phyloP scores from a whole-genome alignment of 2,329 filamentous ascomycete genomes.

The Fusarium brevicatenulatum region DNA sequence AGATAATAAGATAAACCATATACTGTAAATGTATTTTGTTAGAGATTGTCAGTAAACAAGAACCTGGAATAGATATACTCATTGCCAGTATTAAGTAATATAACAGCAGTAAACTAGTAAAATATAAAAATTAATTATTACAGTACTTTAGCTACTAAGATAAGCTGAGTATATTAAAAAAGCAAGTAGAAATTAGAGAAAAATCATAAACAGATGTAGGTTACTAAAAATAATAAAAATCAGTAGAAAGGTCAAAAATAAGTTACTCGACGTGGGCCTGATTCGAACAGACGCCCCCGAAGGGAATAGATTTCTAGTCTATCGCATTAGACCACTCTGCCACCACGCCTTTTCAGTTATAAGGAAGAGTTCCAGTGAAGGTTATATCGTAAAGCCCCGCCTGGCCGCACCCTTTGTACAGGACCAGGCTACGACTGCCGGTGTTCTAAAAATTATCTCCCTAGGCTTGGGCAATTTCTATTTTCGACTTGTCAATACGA shows the following conservation, averaged over 20 bases:
- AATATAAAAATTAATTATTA: neutral
- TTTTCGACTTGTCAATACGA: neutral
- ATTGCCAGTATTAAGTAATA: rapidly evolving
- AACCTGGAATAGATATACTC: rapidly evolving
- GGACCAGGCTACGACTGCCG: neutral
- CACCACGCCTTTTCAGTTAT: constrained; percentile 2
- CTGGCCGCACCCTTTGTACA: rapidly evolving
- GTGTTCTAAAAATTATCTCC: neutral
- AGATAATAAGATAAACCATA: rapidly evolving
- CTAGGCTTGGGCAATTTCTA: neutral
- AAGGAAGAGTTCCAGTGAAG: rapidly evolving
- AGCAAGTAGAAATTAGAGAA: neutral
- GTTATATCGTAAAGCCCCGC: rapidly evolving
- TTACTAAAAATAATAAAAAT: rapidly evolving
- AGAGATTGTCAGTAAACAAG: rapidly evolving
- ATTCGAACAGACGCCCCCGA: constrained; percentile 33
- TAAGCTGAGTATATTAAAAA: rapidly evolving
- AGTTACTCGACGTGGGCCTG: constrained; percentile 17
- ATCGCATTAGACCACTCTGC: constrained; percentile 34
- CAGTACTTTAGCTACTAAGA: rapidly evolving
- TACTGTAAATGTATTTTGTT: rapidly evolving
- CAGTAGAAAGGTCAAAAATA: neutral
- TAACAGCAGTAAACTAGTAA: neutral
- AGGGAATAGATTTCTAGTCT: constrained; percentile 34
- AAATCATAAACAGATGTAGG: rapidly evolving